These are phyloP conservation scores for Mycena maculata DNA, from an alignment of 768 basidiomycete genomes.

Conservation along the genomic window DNA sequence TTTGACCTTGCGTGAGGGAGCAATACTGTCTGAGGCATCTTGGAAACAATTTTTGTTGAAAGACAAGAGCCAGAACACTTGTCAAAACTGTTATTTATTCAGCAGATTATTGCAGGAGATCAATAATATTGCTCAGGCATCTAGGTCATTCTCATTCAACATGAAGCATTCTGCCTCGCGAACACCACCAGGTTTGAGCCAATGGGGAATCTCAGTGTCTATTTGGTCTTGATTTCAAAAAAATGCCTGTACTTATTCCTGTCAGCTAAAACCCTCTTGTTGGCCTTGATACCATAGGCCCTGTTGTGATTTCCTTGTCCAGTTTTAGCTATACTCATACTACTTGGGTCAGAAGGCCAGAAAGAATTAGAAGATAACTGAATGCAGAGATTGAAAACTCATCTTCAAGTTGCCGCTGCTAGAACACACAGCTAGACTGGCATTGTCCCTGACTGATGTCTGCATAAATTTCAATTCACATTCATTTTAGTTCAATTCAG, in stretches of 20 bases:
- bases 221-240: neutral
- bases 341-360: no score
- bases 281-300: neutral
- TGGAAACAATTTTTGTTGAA: neutral
- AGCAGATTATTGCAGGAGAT: neutral
- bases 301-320: no score
- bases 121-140: neutral
- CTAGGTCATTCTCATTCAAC: neutral
- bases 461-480: no score
- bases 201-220: neutral
- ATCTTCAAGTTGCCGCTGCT: no score
- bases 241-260: neutral
- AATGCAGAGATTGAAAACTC: no score
- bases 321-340: no score
- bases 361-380: no score
- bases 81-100: neutral
- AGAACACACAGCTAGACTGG: no score
- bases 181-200: conserved; percentile 1
- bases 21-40: neutral
- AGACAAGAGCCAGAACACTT: neutral
- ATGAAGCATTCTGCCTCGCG: neutral
- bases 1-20: neutral
- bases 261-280: neutral
- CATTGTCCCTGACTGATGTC: no score
- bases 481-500: neutral